phyloP scores from a whole-genome alignment of 140 eudicot genomes.

The Oenanthe javanica region DNA sequence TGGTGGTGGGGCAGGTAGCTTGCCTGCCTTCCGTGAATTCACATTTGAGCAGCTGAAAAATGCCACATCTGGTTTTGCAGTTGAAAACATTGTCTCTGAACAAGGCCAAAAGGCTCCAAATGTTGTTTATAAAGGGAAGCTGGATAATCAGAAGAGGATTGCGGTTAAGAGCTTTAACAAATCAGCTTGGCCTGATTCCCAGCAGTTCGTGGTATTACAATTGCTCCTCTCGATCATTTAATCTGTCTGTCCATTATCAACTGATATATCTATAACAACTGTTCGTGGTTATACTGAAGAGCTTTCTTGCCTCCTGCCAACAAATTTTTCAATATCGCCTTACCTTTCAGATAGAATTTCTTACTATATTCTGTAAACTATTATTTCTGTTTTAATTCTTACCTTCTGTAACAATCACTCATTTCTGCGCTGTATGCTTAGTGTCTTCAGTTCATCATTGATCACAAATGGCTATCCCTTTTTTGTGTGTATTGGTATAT shows the following conservation, averaged over 20 bases:
- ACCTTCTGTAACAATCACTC: not conserved
- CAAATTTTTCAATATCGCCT: not conserved
- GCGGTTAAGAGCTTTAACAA: constrained; percentile 58
- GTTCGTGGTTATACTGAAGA: too few species aligned
- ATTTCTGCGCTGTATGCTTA: not conserved
- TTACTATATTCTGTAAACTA: not conserved
- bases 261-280: not conserved
- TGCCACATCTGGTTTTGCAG: constrained; percentile 67
- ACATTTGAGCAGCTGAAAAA: constrained; percentile 54
- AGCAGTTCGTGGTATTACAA: constrained; percentile 45
- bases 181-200: constrained; percentile 65
- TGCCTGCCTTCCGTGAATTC: constrained; percentile 43
- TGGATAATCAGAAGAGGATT: constrained; percentile 58
- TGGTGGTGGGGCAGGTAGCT: constrained; percentile 24
- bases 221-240: not conserved
- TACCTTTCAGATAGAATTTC: not conserved
- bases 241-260: not conserved
- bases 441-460: not conserved
- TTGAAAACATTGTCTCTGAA: constrained; percentile 60
- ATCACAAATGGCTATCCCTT: not conserved
- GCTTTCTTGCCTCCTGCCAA: too few species aligned
- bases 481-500: not conserved
- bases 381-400: not conserved
- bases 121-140: constrained; percentile 56
- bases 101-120: constrained; percentile 66